Conservation (phyloP, 2,329 filamentous ascomycete genomes). For the Talaromyces sp. region DNA sequence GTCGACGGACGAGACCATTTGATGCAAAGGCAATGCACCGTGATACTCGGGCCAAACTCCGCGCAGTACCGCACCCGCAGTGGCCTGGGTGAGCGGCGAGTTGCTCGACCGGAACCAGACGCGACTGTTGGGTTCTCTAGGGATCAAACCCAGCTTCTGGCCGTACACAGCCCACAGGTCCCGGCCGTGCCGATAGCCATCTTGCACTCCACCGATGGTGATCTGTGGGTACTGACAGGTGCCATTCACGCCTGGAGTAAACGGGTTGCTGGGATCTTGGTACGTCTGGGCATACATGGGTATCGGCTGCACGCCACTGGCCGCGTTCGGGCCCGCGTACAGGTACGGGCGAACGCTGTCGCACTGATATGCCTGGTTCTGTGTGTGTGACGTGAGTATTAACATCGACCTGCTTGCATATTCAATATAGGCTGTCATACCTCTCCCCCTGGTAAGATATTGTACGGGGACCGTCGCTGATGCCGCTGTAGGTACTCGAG, state of each 20-base stretch:
- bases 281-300: conserved; percentile 35
- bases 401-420: background rate
- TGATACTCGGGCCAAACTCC: conserved; percentile 32
- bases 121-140: conserved; percentile 20
- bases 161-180: conserved; percentile 32
- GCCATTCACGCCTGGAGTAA: conserved; percentile 26
- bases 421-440: conserved; percentile 14
- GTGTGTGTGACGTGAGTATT: background rate
- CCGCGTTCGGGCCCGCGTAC: conserved; percentile 24
- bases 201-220: conserved; percentile 34
- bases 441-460: conserved; percentile 36
- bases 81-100: conserved; percentile 32
- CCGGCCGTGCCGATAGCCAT: conserved; percentile 34
- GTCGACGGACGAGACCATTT: conserved; percentile 32
- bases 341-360: conserved; percentile 34
- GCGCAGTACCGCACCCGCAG: conserved; percentile 35
- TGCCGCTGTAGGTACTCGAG: conserved; percentile 38
- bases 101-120: conserved; percentile 36
- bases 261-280: conserved; percentile 32
- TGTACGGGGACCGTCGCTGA: conserved; percentile 36
- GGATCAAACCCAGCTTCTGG: conserved; percentile 27
- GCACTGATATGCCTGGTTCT: conserved; percentile 37
- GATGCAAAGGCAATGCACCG: conserved; percentile 31
- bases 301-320: conserved; percentile 18
- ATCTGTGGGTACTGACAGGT: conserved; percentile 38